Conservation (phyloP, 805 yeast genomes). For the Candida boleticola region DNA sequence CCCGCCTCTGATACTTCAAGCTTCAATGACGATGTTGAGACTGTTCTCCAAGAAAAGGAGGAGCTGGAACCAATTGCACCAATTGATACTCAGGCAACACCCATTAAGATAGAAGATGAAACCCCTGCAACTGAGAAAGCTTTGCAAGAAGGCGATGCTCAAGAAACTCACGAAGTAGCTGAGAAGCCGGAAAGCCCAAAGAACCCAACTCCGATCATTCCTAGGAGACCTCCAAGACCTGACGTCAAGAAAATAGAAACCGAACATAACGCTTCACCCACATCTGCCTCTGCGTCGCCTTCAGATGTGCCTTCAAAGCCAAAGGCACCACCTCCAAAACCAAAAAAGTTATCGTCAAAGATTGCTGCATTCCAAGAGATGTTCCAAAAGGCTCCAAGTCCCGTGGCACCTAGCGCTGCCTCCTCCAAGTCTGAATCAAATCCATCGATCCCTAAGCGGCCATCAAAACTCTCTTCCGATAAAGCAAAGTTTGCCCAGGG, state of each 20-base stretch:
- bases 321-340: constrained; percentile 59
- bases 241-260: no score
- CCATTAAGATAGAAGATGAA: background rate
- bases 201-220: constrained; percentile 7
- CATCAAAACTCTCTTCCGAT: constrained; percentile 29
- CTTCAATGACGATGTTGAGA: constrained; percentile 31
- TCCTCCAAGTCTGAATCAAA: background rate
- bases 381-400: constrained; percentile 35
- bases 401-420: background rate
- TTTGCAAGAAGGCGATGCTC: background rate
- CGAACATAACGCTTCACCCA: background rate
- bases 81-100: background rate
- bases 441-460: constrained; percentile 5
- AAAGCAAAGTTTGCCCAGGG: constrained; percentile 53
- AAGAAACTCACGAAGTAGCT: background rate
- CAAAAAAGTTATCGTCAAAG: constrained; percentile 73
- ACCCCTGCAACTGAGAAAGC: background rate
- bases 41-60: constrained; percentile 22
- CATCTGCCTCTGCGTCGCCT: background rate
- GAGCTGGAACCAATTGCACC: constrained; percentile 1
- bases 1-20: constrained; percentile 18
- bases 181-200: background rate
- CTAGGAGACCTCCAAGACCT: constrained; percentile 8
- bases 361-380: constrained; percentile 82
- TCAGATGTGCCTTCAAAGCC: constrained; percentile 5